Evolutionary conservation across 2,329 filamentous ascomycete genomes (phyloP).

Genomic region (Biscogniauxia mediterranea): DNA sequence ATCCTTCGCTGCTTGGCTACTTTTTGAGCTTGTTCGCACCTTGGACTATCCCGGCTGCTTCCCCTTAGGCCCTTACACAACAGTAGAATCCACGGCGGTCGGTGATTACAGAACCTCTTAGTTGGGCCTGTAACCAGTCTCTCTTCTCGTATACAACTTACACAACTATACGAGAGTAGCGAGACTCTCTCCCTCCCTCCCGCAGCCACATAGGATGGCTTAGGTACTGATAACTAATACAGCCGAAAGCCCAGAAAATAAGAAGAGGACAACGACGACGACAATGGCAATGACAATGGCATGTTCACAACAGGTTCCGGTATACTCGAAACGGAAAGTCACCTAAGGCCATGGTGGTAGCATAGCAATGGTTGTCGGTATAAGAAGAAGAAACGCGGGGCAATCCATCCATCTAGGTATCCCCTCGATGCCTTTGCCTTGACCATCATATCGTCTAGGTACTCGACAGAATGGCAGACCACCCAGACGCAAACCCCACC

Average conservation of each 20-base stretch:
- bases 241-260: too few relatives aligned
- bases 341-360: background rate
- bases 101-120: background rate
- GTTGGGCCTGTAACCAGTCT: too few relatives aligned
- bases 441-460: background rate
- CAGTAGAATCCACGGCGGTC: background rate
- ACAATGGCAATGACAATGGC: background rate
- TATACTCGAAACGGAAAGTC: background rate
- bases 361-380: background rate
- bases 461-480: background rate
- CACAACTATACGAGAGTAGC: too few relatives aligned
- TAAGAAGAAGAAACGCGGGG: background rate
- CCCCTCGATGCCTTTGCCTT: background rate
- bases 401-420: background rate
- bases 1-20: background rate
- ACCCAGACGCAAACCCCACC: background rate
- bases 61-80: background rate
- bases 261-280: too few relatives aligned
- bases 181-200: too few relatives aligned
- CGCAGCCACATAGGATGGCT: too few relatives aligned
- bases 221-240: too few relatives aligned
- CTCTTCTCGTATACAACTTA: too few relatives aligned
- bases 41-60: background rate
- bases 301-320: background rate
- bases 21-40: background rate